Conservation (phyloP, 129 eudicot genomes). For the Sambucus nigra region DNA sequence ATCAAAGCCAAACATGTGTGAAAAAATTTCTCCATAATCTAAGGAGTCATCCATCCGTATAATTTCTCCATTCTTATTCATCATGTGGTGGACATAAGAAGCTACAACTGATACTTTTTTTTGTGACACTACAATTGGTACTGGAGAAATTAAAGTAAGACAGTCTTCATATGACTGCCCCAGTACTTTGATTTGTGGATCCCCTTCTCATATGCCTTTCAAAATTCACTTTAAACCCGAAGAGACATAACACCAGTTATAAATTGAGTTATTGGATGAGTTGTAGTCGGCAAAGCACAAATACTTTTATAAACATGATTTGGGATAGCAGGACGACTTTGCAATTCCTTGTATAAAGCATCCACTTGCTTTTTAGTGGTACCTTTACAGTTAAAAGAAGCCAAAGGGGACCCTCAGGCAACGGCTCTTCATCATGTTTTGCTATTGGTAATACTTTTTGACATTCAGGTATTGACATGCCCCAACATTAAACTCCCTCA, state of each 20-base stretch:
- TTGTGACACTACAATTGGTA: too few relatives aligned
- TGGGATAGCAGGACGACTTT: constrained; percentile 85
- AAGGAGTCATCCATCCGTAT: too few relatives aligned
- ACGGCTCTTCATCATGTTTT: constrained; percentile 87
- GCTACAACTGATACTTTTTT: too few relatives aligned
- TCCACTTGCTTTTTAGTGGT: constrained; percentile 88
- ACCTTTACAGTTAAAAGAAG: constrained; percentile 96
- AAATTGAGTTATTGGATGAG: constrained; percentile 99
- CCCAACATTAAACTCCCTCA: constrained; percentile 97
- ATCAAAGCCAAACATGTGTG: too few relatives aligned
- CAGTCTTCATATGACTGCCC: too few relatives aligned
- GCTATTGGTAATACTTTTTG: constrained; percentile 85
- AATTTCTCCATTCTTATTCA: too few relatives aligned
- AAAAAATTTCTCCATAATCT: too few relatives aligned
- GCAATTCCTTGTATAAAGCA: constrained; percentile 72
- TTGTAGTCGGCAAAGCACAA: constrained; percentile 72
- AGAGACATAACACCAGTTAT: constrained; percentile 99
- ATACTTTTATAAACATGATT: constrained; percentile 86
- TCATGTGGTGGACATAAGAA: too few relatives aligned
- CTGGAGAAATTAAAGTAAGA: too few relatives aligned
- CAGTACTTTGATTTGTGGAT: too few relatives aligned
- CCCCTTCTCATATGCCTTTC: too few relatives aligned
- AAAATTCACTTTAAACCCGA: too few relatives aligned
- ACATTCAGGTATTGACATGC: constrained; percentile 92
- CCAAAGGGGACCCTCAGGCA: constrained; percentile 99